A percentile compares a stretch with the other conserved stretches of the same genome.
phyloP scores from a whole-genome alignment of 2,329 filamentous ascomycete species.

The Aspergillus felis region DNA sequence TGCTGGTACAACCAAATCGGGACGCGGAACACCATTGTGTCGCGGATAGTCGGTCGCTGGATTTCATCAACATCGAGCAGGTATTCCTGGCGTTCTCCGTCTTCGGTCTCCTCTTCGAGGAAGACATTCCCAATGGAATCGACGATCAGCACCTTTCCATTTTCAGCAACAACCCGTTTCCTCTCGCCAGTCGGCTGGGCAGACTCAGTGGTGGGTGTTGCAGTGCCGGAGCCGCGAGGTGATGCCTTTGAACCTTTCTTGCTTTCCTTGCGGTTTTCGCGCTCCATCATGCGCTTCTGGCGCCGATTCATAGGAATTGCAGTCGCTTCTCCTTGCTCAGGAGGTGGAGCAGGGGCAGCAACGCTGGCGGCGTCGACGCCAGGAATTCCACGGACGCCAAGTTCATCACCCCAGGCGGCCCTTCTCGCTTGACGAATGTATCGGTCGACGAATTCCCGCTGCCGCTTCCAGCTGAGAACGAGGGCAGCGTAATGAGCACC shows the following conservation, averaged over 20 bases:
- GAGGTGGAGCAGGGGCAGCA: conserved; percentile 38
- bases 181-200: conserved; percentile 68
- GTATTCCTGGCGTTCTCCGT: conserved; percentile 77
- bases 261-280: conserved; percentile 66
- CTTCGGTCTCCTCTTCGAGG: conserved; percentile 85
- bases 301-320: conserved; percentile 70
- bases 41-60: conserved; percentile 66
- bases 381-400: conserved; percentile 63
- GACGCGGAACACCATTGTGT: conserved; percentile 78
- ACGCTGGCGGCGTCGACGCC: conserved; percentile 51
- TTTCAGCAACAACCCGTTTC: conserved; percentile 87
- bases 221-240: conserved; percentile 41
- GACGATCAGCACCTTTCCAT: conserved; percentile 91
- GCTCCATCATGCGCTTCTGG: conserved; percentile 84
- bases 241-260: conserved; percentile 42
- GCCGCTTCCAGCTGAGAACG: conserved; percentile 81
- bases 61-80: conserved; percentile 88
- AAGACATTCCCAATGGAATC: conserved; percentile 91
- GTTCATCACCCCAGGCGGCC: conserved; percentile 83
- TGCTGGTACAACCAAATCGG: conserved; percentile 68
- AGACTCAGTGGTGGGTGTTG: conserved; percentile 50
- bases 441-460: conserved; percentile 83
- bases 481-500: conserved; percentile 82
- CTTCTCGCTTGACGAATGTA: conserved; percentile 88
- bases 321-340: conserved; percentile 49